Conservation (phyloP, 345 rosid species). For the Passiflora organensis region DNA sequence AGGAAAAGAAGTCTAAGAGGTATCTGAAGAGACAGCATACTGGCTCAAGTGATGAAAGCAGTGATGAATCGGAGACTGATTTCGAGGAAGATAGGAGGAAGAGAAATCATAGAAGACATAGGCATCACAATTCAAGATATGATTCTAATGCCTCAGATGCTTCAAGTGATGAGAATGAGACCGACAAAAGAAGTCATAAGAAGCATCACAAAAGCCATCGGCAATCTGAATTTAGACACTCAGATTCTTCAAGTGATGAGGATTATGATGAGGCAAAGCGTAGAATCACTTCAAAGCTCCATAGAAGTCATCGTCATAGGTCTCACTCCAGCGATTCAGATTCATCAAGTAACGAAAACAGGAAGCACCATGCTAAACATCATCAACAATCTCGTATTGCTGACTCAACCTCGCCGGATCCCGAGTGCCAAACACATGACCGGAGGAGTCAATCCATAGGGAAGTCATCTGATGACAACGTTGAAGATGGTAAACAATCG, state of each 20-base stretch:
- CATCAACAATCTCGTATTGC: conserved; percentile 10
- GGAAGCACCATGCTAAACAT: conserved; percentile 20
- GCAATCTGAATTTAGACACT: conserved; percentile 2
- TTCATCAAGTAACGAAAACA: conserved; percentile 22
- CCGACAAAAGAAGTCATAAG: conserved; percentile 22
- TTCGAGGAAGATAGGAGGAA: conserved; percentile 47
- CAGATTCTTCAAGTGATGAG: conserved; percentile 25
- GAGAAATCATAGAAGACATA: conserved; percentile 37
- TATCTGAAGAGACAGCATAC: conserved; percentile 43
- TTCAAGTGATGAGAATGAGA: conserved; percentile 34
- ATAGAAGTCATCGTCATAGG: conserved; percentile 16
- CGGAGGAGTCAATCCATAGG: too few species aligned
- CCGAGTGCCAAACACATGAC: conserved; percentile 19
- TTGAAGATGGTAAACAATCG: background rate
- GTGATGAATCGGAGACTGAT: conserved; percentile 36
- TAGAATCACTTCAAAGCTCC: conserved; percentile 20
- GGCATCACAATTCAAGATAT: conserved; percentile 35
- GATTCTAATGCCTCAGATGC: conserved; percentile 29
- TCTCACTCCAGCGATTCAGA: conserved; percentile 2
- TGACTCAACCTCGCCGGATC: conserved; percentile 27
- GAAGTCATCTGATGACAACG: too few species aligned
- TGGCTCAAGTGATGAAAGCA: conserved; percentile 32
- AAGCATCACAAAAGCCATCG: conserved; percentile 34
- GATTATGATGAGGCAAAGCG: conserved; percentile 20
- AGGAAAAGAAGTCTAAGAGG: conserved; percentile 48